Conservation (phyloP, 768 basidiomycete genomes). For the Panellus pusillus region DNA sequence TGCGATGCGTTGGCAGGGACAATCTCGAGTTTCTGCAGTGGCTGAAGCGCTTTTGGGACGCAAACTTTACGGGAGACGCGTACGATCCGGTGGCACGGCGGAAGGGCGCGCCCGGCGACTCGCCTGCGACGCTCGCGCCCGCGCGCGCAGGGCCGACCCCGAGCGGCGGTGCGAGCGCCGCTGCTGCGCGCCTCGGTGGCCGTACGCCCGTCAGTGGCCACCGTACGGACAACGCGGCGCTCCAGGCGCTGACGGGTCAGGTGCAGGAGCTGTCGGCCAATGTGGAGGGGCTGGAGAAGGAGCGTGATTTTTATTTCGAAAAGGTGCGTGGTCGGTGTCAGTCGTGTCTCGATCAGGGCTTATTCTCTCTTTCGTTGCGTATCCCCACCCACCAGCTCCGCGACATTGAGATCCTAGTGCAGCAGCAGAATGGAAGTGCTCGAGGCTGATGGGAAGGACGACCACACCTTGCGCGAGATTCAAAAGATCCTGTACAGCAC, state of each 20-base stretch:
- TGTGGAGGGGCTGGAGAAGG: slow-evolving; percentile 92
- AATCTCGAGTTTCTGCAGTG: slow-evolving; percentile 99
- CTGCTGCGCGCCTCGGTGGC: slow-evolving; percentile 46
- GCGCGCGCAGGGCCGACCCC: not conserved
- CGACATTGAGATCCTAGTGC: slow-evolving; percentile 93
- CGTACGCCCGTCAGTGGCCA: slow-evolving; percentile 69
- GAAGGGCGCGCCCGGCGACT: slow-evolving; percentile 50
- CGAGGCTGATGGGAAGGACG: slow-evolving; percentile 57
- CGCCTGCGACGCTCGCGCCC: slow-evolving; percentile 7
- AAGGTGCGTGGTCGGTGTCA: slow-evolving; percentile 56
- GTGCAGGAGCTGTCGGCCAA: slow-evolving; percentile 78
- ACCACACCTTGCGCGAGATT: slow-evolving; percentile 68
- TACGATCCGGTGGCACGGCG: slow-evolving; percentile 64
- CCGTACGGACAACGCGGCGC: slow-evolving; percentile 65
- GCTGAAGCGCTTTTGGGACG: slow-evolving; percentile 95
- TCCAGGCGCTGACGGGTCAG: slow-evolving; percentile 63
- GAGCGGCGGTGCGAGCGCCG: not conserved
- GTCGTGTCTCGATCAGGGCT: not conserved
- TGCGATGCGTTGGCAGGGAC: slow-evolving; percentile 51
- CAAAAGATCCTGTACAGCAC: slow-evolving; percentile 94
- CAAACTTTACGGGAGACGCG: slow-evolving; percentile 32
- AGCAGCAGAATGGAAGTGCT: slow-evolving; percentile 70
- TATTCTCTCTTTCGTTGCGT: no score
- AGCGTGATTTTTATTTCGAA: slow-evolving; percentile 97
- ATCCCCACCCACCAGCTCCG: slow-evolving; percentile 59